phyloP scores from a whole-genome alignment of 345 rosid species.

The Salix caprea region DNA sequence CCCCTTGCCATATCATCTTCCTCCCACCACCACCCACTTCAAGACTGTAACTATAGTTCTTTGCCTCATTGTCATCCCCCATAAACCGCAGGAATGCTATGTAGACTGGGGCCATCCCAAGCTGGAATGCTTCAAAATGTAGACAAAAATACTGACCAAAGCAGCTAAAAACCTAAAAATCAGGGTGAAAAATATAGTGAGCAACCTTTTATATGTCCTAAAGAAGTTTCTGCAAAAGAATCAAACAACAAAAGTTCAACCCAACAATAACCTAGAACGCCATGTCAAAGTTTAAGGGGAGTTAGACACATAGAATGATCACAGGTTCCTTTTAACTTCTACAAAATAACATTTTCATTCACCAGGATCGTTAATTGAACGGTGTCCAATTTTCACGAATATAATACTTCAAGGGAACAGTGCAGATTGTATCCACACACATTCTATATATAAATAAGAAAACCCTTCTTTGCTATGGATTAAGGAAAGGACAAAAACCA shows the following conservation, averaged over 20 bases:
- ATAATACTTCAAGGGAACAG: neutral
- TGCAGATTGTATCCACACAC: neutral
- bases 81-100: slow-evolving; percentile 72
- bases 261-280: neutral
- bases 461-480: neutral
- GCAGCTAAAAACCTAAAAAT: slow-evolving; percentile 66
- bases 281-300: neutral
- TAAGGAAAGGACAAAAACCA: neutral
- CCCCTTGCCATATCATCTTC: slow-evolving; percentile 76
- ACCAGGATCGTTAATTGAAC: neutral
- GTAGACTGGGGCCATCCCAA: slow-evolving; percentile 72
- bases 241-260: neutral
- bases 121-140: slow-evolving; percentile 82
- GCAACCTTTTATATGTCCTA: neutral
- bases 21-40: slow-evolving; percentile 85
- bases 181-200: neutral
- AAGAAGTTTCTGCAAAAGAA: neutral
- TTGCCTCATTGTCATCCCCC: slow-evolving; percentile 79
- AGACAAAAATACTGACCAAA: slow-evolving; percentile 75
- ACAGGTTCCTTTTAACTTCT: neutral
- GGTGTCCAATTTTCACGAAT: neutral
- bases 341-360: neutral
- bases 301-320: neutral
- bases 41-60: slow-evolving; percentile 71
- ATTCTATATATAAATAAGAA: neutral